phyloP scores from a whole-genome alignment of 192 early-diverging fungal genomes.

The Linnemannia elongata region DNA sequence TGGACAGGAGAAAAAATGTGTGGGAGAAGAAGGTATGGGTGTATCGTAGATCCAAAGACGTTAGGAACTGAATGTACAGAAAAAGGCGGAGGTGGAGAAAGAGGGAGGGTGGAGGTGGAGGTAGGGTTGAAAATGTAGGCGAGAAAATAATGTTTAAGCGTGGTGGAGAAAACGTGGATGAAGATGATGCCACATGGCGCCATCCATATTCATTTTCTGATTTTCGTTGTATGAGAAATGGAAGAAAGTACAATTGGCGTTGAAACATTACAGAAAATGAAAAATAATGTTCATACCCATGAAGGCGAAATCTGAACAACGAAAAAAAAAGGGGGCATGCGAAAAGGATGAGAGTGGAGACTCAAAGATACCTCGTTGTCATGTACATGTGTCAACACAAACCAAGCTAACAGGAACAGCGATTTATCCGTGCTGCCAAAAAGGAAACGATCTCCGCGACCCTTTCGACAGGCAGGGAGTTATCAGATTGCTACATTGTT shows the following conservation, averaged over 20 bases:
- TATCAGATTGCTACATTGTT: neutral
- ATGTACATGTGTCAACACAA: too few relatives aligned
- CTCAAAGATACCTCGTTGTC: too few relatives aligned
- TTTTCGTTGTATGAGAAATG: neutral
- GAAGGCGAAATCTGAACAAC: neutral
- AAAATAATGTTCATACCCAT: neutral
- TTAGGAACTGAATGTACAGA: too few relatives aligned
- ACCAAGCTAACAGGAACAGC: too few relatives aligned
- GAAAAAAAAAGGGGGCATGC: too few relatives aligned
- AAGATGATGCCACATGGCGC: constrained; percentile 28
- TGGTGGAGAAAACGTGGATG: neutral
- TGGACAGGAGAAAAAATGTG: neutral
- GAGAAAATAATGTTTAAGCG: neutral
- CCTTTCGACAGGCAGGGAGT: too few relatives aligned
- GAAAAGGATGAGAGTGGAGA: too few relatives aligned
- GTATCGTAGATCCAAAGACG: neutral
- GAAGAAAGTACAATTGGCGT: neutral
- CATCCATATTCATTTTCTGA: neutral
- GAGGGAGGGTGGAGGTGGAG: too few relatives aligned
- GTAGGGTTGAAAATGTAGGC: neutral
- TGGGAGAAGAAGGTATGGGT: neutral
- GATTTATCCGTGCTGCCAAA: too few relatives aligned
- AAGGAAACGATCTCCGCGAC: too few relatives aligned
- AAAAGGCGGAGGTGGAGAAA: too few relatives aligned
- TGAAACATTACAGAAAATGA: neutral